Base-by-base conservation (phyloP, 192 early-diverging fungal genomes). In the Coemansia sp. region DNA sequence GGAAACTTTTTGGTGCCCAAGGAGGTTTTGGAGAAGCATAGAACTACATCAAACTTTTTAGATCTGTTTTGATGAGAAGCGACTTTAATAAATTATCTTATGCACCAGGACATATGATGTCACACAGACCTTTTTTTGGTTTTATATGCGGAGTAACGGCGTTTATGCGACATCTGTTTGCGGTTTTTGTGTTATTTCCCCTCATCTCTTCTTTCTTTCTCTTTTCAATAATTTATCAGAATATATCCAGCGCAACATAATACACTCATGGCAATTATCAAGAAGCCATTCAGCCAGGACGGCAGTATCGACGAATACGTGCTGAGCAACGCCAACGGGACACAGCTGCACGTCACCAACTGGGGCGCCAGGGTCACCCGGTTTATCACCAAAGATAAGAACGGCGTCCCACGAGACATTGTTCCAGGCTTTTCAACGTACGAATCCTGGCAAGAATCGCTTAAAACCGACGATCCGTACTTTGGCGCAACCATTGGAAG, bases 401-500 rank as follows among this genome's bases (percentile, higher is more conserved):
- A 66, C 11, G 84, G 84, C 34, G 65, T 67, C 25, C 28, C 61
- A 25, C 82, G 85, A 30, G 93, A 95, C 63, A 77, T 94, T 56
- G 84, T 90, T 16, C 83, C 91, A 4, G 95, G 95, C 0, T 96
- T 91, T 63, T 83, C 85, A 42, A 84, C 73, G 56, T 73, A 83
- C 58, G 82, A 86, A 29, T 76, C 83, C 56, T 84, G 85, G 64
- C 68, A 80, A 36, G 78, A 80, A 25, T 75, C 69, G 34, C 69
- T 82, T 11, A 55, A 69, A 5, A 75, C 67, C 16, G 69, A 86
- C 48, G 86, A 89, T 33, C 88, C 89, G 16, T 95, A 88, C 57
- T 94, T 93, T 82, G 93, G 92, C 14, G 89, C 87, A n/a, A 79
- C 85, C 4, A 76, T 94, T 4, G 93, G 93, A 56, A 84, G 92